Base-by-base conservation (phyloP, 2,329 filamentous ascomycete genomes). In the Volutella citrinella region DNA sequence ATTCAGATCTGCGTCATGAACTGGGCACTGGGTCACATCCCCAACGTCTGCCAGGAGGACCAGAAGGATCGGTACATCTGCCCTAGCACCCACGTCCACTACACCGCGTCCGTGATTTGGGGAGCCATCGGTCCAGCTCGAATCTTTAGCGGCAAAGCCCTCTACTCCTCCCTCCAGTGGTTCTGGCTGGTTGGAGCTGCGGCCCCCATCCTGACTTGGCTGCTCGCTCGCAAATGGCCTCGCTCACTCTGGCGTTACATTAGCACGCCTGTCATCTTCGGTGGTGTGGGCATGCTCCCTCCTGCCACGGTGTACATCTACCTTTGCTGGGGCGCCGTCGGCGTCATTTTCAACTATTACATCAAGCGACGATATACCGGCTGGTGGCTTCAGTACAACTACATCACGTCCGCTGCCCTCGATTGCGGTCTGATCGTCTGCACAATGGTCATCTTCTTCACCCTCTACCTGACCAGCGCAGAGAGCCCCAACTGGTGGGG, bases 351-450 rank as follows among this genome's bases (percentile, higher is more conserved):
- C 65, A 85, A 87, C 60, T 82, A 74, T 49, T 78, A 70, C 48
- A 74, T 87, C 54, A 76, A 76, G 54, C 70, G 79, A 38, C 71
- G 75, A 42, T 82, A 74, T 61, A 75, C 71, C 5, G 82, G 80
- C 20, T 87, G 83, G 84, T 88, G 84, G 84, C 66, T 83, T 58
- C 78, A 82, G 57, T 88, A 86, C 65, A 87, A 88, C 65, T 88
- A 87, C 56, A 72, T 87, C 52, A 78, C 81, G 1, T 85, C 82
- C 14, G 83, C 83, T 0, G 84, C 79, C 2, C 64, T 88, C 22
- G 84, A 87, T 56, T 76, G 75, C 30, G 83, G 83, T 6, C 68
- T 86, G 6, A 77, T 81, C 10, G 57, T 87, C 14, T 75, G 72
- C 20, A 82, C 81, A 0, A 72, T 88, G 21, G 57, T 87, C 37